phyloP scores from a whole-genome alignment of 176 grass and related monocot species.

The Thalia dealbata region DNA sequence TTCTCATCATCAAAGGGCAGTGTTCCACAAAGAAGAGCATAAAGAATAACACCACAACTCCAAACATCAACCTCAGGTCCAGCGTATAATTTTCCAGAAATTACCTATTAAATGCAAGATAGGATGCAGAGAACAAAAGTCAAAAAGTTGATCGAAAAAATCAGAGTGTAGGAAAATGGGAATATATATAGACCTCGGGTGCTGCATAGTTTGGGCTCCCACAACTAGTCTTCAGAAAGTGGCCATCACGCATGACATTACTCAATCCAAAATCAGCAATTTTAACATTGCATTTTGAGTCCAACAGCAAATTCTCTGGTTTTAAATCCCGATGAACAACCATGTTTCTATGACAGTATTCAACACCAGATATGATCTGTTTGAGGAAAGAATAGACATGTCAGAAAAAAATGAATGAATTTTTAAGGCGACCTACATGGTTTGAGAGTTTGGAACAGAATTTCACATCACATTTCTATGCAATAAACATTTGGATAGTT shows the following conservation, averaged over 20 bases:
- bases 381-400: not conserved
- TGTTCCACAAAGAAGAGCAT: conserved; percentile 89
- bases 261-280: conserved; percentile 97
- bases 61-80: conserved; percentile 96
- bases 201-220: conserved; percentile 96
- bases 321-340: conserved; percentile 96
- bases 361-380: conserved; percentile 83
- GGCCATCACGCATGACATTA: conserved; percentile 95
- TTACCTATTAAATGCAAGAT: conserved; percentile 37
- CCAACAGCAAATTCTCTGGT: conserved; percentile 83
- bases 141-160: conserved; percentile 17
- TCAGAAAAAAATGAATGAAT: not conserved
- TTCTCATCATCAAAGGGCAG: conserved; percentile 97
- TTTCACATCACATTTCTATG: too few relatives aligned
- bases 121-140: not conserved
- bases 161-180: not conserved
- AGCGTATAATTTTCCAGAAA: conserved; percentile 85
- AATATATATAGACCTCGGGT: conserved; percentile 64
- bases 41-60: conserved; percentile 96
- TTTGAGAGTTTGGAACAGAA: too few relatives aligned
- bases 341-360: conserved; percentile 99
- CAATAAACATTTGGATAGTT: too few relatives aligned
- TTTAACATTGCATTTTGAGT: conserved; percentile 93
- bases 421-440: not conserved
- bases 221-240: conserved; percentile 98